These are phyloP conservation scores for Geoglossum cookeanum DNA, from an alignment of 2,329 filamentous ascomycete species.

Conservation along the genomic window DNA sequence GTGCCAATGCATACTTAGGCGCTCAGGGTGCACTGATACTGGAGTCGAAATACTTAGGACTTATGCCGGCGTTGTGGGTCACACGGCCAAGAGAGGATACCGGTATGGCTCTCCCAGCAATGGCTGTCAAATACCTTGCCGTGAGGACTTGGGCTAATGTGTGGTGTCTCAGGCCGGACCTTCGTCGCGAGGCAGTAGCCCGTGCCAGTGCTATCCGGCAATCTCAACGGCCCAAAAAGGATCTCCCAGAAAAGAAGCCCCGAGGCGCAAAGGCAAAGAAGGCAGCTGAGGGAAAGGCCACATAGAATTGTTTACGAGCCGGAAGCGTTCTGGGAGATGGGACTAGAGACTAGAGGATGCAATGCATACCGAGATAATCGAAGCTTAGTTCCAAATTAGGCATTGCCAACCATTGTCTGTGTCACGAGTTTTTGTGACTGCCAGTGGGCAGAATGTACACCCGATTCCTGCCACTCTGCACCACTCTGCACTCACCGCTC, in stretches of 20 bases:
- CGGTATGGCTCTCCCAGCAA: conserved; percentile 24
- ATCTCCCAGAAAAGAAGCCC: conserved; percentile 50
- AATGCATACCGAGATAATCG: not conserved
- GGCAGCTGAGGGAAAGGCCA: conserved; percentile 27
- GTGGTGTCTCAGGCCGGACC: conserved; percentile 18
- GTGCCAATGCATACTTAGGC: too few relatives aligned
- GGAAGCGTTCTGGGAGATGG: not conserved
- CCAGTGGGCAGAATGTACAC: too few relatives aligned
- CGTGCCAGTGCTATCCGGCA: conserved; percentile 71
- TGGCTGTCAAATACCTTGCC: conserved; percentile 12
- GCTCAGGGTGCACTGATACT: not conserved
- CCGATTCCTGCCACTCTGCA: too few relatives aligned
- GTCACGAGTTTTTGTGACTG: not conserved
- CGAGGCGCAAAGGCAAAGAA: conserved; percentile 65
- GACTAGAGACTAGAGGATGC: conserved; percentile 11
- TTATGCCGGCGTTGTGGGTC: conserved; percentile 74
- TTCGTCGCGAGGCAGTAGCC: conserved; percentile 48
- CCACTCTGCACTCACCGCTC: too few relatives aligned
- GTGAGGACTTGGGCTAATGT: not conserved
- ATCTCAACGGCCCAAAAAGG: conserved; percentile 64
- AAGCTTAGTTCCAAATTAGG: conserved; percentile 7
- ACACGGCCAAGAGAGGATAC: conserved; percentile 71
- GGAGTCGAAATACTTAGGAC: conserved; percentile 34
- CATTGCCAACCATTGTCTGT: conserved; percentile 8
- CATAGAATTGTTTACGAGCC: conserved; percentile 17